Conservation (phyloP, 306 rosid genomes). For the Abrus precatorius region DNA sequence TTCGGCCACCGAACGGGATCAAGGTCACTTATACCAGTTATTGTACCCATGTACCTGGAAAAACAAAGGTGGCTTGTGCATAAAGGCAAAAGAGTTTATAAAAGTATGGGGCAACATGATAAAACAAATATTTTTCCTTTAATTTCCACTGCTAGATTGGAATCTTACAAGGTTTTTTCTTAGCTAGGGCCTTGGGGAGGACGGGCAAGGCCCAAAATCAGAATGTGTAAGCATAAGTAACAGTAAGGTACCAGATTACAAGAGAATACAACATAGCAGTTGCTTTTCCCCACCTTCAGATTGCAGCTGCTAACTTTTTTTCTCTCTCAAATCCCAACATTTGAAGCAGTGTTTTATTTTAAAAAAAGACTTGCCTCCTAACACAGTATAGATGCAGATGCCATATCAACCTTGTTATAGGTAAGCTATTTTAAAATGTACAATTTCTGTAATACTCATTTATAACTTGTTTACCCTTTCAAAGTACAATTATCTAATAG, state of each 20-base stretch:
- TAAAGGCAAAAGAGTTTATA: constrained; percentile 8
- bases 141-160: background rate
- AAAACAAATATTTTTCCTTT: background rate
- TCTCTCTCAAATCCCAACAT: constrained; percentile 9
- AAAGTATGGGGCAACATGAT: background rate
- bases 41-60: constrained; percentile 92
- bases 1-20: constrained; percentile 89
- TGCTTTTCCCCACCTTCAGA: background rate
- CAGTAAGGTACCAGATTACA: background rate
- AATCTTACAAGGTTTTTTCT: background rate
- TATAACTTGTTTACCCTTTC: constrained; percentile 5
- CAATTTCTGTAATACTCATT: background rate
- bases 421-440: constrained; percentile 16
- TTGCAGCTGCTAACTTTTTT: background rate
- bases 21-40: constrained; percentile 85
- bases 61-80: constrained; percentile 20
- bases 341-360: background rate
- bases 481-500: background rate
- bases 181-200: no score
- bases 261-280: constrained; percentile 18
- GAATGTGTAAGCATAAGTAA: background rate
- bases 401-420: constrained; percentile 6
- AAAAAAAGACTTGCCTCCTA: constrained; percentile 18
- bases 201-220: background rate
- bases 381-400: constrained; percentile 22